Base-by-base conservation (phyloP, 164 flowering plant species). In the Aristolochia contorta region DNA sequence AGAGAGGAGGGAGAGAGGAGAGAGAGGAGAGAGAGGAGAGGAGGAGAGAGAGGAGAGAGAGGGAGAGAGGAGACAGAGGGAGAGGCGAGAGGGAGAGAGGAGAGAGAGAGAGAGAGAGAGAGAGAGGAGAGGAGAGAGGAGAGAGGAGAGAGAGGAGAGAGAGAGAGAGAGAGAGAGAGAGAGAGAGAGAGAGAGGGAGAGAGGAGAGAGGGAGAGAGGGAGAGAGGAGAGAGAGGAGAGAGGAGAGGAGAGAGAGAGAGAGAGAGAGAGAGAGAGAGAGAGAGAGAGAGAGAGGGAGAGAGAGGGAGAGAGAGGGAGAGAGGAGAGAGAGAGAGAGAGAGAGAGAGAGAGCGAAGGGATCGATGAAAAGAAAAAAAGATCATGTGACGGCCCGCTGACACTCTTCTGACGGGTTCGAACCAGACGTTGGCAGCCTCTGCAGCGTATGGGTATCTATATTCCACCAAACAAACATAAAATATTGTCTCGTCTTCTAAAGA, bases 351-450 rank as follows among this genome's bases (percentile, higher is more conserved):
- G 33, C 47, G 65, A 32, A 32, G 5, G 16, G 18, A 30, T 27
- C 27, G 30, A 16, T 64, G 46, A 55, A 15, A 37, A 37, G 7
- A 10, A 50, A 43, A 25, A 32, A 54, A 54, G 43, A 8, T 12
- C 49, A 37, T 64, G 67, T 56, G 67, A 64, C 58, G 54, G 12
- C 13, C 46, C 52, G 57, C 63, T 58, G 63, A 53, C 62, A 51
- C 57, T 43, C 43, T 37, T 37, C 43, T 37, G 53, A 52, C 58
- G 46, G 57, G 57, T 58, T 57, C 61, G 57, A 45, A 58, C 24
- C 22, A 24, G 57, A 50, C 20, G 33, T 49, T 24, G 49, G 48
- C 51, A 19, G 52, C 53, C 4, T 54, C 43, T 37, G 56, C 56
- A 54, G 24, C 19, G 53, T 49, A 49, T 18, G 56, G 56, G 56